Conservation (phyloP, 2,329 filamentous ascomycete species). For the Xylaria sp. region DNA sequence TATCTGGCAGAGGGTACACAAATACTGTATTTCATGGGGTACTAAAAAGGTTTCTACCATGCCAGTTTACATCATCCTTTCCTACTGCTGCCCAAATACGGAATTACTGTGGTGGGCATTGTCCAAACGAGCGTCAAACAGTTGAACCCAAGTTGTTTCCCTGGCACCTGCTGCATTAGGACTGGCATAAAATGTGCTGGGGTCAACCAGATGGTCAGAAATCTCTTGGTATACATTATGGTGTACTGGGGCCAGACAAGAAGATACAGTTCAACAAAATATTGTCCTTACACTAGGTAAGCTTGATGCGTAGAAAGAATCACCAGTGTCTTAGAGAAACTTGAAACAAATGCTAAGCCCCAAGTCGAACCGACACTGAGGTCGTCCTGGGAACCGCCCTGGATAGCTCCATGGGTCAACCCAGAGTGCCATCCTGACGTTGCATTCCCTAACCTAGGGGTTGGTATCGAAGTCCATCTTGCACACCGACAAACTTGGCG, state of each 20-base stretch:
- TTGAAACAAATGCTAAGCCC: conserved; percentile 18
- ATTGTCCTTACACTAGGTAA: conserved; percentile 6
- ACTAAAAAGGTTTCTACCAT: background rate
- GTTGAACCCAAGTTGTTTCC: conserved; percentile 1
- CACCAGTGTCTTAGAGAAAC: conserved; percentile 13
- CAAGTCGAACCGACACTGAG: conserved; percentile 11
- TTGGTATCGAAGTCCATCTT: conserved; percentile 11
- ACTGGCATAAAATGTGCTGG: conserved; percentile 6
- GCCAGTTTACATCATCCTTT: background rate
- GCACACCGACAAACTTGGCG: conserved; percentile 24
- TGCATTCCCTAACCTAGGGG: conserved; percentile 5
- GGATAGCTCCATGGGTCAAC: conserved; percentile 9
- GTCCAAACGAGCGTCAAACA: conserved; percentile 5
- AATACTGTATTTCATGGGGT: background rate
- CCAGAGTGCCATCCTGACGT: background rate
- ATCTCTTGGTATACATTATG: background rate
- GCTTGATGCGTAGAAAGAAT: conserved; percentile 19
- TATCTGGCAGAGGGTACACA: background rate
- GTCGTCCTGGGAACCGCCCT: background rate
- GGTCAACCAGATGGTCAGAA: background rate
- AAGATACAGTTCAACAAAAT: background rate
- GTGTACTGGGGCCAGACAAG: background rate
- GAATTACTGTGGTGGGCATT: conserved; percentile 6
- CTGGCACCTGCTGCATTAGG: conserved; percentile 29
- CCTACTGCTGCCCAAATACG: background rate